Evolutionary conservation across 495 filamentous ascomycete genomes (phyloP).

Genomic region (Letharia columbiana): DNA sequence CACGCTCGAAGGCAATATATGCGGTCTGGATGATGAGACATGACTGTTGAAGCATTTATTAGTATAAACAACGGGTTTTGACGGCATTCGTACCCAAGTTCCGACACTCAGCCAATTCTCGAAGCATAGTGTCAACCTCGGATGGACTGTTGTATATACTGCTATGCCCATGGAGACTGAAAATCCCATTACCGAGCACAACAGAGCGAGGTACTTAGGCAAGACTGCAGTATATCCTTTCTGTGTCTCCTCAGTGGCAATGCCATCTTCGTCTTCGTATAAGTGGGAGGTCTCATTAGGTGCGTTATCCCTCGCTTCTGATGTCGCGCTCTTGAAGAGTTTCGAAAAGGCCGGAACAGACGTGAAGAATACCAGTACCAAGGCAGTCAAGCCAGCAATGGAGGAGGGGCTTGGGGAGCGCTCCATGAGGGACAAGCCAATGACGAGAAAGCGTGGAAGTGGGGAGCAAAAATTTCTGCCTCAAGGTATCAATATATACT

Average conservation of each 20-base stretch:
- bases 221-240: slow-evolving; percentile 43
- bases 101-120: slow-evolving; percentile 36
- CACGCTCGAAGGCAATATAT: slow-evolving; percentile 18
- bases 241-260: slow-evolving; percentile 47
- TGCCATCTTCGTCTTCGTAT: slow-evolving; percentile 58
- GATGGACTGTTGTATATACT: slow-evolving; percentile 33
- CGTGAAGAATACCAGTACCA: slow-evolving; percentile 4
- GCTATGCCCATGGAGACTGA: slow-evolving; percentile 37
- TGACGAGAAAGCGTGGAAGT: too few species aligned
- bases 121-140: slow-evolving; percentile 26
- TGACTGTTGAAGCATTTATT: slow-evolving; percentile 11
- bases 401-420: neutral
- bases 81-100: slow-evolving; percentile 38
- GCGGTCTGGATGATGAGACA: slow-evolving; percentile 18
- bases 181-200: slow-evolving; percentile 39
- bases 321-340: neutral
- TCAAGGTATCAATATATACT: too few species aligned
- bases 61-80: slow-evolving; percentile 1
- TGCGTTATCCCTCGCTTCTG: neutral
- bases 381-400: neutral
- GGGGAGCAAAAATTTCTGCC: neutral
- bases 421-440: neutral
- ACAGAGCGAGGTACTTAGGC: slow-evolving; percentile 39
- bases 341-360: slow-evolving; percentile 1
- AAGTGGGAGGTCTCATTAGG: slow-evolving; percentile 20